Conservation (phyloP, 164 flowering plant species). For the Vitis labrusca region DNA sequence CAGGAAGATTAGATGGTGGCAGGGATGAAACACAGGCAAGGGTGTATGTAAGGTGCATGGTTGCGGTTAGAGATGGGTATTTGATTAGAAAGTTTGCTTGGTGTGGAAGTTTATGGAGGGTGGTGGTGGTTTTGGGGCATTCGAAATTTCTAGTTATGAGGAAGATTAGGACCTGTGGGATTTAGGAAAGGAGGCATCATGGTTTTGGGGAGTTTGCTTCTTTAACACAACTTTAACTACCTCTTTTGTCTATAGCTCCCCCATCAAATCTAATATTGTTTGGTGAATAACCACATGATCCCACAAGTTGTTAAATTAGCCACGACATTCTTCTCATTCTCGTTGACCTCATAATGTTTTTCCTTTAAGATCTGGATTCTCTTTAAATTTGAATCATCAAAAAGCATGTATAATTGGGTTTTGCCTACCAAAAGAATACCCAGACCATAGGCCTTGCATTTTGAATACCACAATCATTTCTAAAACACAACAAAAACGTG, state of each 20-base stretch:
- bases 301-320: constrained; percentile 29
- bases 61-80: constrained; percentile 27
- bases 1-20: too few species aligned
- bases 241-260: constrained; percentile 17
- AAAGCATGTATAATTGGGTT: too few species aligned
- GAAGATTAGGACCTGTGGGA: constrained; percentile 9
- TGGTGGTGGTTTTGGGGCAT: constrained; percentile 17
- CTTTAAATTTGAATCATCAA: neutral
- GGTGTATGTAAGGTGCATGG: neutral
- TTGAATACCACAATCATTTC: too few species aligned
- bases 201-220: constrained; percentile 39
- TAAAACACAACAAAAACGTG: too few species aligned
- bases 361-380: neutral
- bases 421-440: too few species aligned
- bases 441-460: too few species aligned
- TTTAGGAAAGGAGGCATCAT: constrained; percentile 2
- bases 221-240: constrained; percentile 47
- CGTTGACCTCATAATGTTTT: neutral
- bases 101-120: constrained; percentile 22
- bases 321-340: neutral
- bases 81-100: constrained; percentile 19
- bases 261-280: constrained; percentile 32
- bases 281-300: constrained; percentile 19
- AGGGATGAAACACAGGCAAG: neutral
- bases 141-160: constrained; percentile 11